phyloP scores from a whole-genome alignment of 371 early-diverging fungal species.

The Zancudomyces culisetae region DNA sequence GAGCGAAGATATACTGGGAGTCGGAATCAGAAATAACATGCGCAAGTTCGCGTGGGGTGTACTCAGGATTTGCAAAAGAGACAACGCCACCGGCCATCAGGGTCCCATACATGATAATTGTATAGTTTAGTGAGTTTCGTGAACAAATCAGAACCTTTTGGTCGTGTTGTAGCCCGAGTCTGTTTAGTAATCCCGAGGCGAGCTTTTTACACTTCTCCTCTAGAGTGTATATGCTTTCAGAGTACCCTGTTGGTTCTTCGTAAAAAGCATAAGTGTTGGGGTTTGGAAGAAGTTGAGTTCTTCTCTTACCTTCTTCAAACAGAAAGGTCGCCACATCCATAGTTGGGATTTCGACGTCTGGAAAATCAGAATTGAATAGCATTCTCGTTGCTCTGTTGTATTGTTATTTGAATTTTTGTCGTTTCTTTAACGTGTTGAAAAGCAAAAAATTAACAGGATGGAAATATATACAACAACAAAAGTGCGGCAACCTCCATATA shows the following conservation, averaged over 20 bases:
- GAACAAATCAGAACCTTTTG: conserved; percentile 46
- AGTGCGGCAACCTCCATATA: no score
- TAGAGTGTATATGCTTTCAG: conserved; percentile 41
- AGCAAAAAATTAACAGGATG: no score
- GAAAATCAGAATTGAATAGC: conserved; percentile 28
- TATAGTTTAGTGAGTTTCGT: conserved; percentile 46
- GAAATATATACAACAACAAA: no score
- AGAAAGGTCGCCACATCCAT: conserved; percentile 45
- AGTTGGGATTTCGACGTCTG: conserved; percentile 33
- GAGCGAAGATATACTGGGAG: conserved; percentile 36
- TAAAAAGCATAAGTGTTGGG: conserved; percentile 13
- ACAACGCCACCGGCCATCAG: conserved; percentile 38
- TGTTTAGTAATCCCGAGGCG: conserved; percentile 47
- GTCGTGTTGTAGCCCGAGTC: conserved; percentile 33
- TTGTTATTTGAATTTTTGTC: no score
- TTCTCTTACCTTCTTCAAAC: conserved; percentile 14
- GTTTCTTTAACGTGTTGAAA: no score
- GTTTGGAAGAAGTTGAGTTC: conserved; percentile 34
- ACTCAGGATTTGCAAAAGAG: conserved; percentile 55
- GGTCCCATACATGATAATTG: conserved; percentile 28
- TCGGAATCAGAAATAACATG: conserved; percentile 43
- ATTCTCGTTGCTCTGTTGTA: conserved; percentile 6
- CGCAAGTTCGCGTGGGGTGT: conserved; percentile 50
- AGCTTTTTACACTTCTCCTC: conserved; percentile 31
- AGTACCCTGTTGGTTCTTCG: conserved; percentile 4